Conservation (phyloP, 176 grass and related monocot species). For the Carex littledalei region DNA sequence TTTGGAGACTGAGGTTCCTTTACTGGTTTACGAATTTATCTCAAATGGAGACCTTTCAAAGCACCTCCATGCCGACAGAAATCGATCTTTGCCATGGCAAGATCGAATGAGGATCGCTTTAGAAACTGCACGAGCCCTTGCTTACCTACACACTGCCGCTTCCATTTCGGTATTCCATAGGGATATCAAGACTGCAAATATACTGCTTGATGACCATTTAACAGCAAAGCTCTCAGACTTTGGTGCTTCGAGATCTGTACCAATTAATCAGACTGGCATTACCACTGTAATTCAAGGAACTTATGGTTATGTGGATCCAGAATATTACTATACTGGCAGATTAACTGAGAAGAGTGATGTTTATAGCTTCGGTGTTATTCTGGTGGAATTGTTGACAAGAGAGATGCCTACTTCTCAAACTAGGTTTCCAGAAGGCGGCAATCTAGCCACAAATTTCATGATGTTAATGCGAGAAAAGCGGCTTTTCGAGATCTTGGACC, state of each 20-base stretch:
- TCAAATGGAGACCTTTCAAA: slow-evolving; percentile 46
- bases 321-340: slow-evolving; percentile 38
- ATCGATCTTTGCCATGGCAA: slow-evolving; percentile 26
- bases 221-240: slow-evolving; percentile 56
- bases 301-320: slow-evolving; percentile 44
- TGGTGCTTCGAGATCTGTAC: slow-evolving; percentile 45
- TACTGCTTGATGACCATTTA: slow-evolving; percentile 42
- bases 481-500: slow-evolving; percentile 9
- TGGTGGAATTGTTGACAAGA: slow-evolving; percentile 47
- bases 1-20: slow-evolving; percentile 44
- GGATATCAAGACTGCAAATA: slow-evolving; percentile 49
- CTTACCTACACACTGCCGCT: slow-evolving; percentile 41
- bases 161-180: slow-evolving; percentile 38
- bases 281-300: slow-evolving; percentile 41
- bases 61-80: slow-evolving; percentile 26
- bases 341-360: slow-evolving; percentile 54
- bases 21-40: slow-evolving; percentile 55
- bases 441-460: slow-evolving; percentile 15
- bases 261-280: slow-evolving; percentile 26
- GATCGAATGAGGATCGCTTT: slow-evolving; percentile 43
- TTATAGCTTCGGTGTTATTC: slow-evolving; percentile 48
- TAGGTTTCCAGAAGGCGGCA: slow-evolving; percentile 8
- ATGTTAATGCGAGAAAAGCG: slow-evolving; percentile 20
- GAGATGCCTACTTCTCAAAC: slow-evolving; percentile 1
- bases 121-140: slow-evolving; percentile 31